Base-by-base conservation (phyloP, 2,329 filamentous ascomycete species). In the Purpureocillium lavendulum region DNA sequence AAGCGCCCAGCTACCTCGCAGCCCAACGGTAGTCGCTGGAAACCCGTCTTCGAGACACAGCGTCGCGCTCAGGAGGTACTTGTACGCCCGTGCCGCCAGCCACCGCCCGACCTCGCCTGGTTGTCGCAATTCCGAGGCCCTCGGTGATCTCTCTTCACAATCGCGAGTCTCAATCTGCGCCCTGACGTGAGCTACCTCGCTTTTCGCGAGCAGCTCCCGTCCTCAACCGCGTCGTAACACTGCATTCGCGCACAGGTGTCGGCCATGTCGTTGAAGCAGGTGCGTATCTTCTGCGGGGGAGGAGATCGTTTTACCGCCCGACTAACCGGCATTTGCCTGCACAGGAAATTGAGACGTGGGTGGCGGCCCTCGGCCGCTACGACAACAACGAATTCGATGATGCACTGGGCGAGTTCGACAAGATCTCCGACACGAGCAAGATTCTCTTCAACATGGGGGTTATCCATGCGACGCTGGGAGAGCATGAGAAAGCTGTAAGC, bases 311-410 rank as follows among this genome's bases (percentile, higher is more conserved):
- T 26, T 30, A 13, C 29, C 15, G 28, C 33, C 18, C 31, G n/a
- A 28, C 16, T 39, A 33, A 43, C 17, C 30, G 10, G 10, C 29
- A 14, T 9, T 36, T 26, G 30, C 28, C 8, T 28, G 12, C 33
- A 44, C 47, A 94, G 89, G 92, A 98, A 84, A 98, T 98, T 64
- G 90, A 97, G 69, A 94, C 87, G 36, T 98, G 92, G 92, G 92
- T 97, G 50, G 73, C 82, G 60, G 92, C 92, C 64, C 79, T 98
- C 40, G 80, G 71, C 53, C 82, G 83, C 59, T 98, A 98, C 69
- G 92, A 98, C 67, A 92, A 90, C 67, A 94, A 95, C 66, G 87
- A 98, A 57, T 97, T 94, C 65, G 90, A 97, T 56, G 84, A 90
- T 49, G 81, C 92, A 21, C 67, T 97, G 46, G 77, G 73, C 52